Conservation (phyloP, 306 rosid genomes). For the Corylus heterophylla region DNA sequence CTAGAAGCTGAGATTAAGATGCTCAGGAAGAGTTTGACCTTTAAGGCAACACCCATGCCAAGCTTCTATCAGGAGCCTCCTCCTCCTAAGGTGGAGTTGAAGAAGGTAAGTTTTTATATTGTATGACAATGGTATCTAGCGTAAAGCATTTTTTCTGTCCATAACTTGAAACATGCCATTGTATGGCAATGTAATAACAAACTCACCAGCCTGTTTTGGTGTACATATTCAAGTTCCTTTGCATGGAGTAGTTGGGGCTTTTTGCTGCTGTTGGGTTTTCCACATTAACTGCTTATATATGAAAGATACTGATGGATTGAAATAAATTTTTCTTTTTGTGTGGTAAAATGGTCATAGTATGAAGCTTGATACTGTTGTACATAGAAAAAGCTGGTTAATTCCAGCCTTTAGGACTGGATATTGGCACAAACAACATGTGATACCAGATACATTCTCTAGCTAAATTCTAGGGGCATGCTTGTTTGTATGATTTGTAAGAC, state of each 20-base stretch:
- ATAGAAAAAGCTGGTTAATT: neutral
- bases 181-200: neutral
- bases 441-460: neutral
- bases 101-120: conserved; percentile 48
- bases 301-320: neutral
- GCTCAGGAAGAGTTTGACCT: conserved; percentile 63
- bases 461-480: neutral
- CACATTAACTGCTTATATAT: neutral
- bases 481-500: neutral
- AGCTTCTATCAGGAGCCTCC: conserved; percentile 81
- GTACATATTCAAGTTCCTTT: neutral
- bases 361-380: neutral
- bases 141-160: neutral
- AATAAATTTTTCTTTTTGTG: neutral
- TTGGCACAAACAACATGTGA: neutral
- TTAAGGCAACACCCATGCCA: conserved; percentile 84
- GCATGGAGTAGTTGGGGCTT: neutral
- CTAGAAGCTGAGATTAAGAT: conserved; percentile 78
- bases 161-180: neutral
- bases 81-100: conserved; percentile 67
- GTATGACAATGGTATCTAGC: neutral
- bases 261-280: neutral
- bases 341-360: neutral
- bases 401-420: neutral
- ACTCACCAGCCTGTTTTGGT: neutral